Evolutionary conservation across 805 yeast species (phyloP), one percentile per base, ranked within the genome.

Genomic region (Nakazawaea anatomiae): DNA sequence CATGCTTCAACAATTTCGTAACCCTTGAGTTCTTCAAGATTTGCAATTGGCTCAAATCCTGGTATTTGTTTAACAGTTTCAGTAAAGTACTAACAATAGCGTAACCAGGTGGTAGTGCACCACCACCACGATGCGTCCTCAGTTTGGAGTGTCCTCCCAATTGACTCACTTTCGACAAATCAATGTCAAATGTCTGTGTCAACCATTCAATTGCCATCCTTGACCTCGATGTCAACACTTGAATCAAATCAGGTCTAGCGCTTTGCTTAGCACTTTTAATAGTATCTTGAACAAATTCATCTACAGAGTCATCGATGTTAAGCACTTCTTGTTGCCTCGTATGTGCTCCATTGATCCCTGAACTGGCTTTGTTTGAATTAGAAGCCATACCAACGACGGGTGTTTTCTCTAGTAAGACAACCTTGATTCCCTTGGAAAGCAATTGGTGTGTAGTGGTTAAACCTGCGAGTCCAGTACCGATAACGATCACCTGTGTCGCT

Each of bases 381-480:
- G 53, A 51, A 10, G 40, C 41, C 6, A 85, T 85, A 32, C 86
- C 86, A 35, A 77, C 59, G 31, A 68, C 67, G 11, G 63, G 64
- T 0, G 73, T 64, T 56, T 81, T 81, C 49, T 81, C 86, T 3
- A 81, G 50, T 6, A 81, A 52, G 0, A 72, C 58, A 4, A 80
- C 78, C 5, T 43, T 36, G 31, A 43, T n/a, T 7, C 53, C 53
- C 10, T 34, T 38, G 10, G 38, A 11, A 31, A 51, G 31, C 8
- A 51, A 39, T 14, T 51, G 53, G 25, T 46, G 47, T 8, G 53
- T 46, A 4, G 53, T 51, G 4, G 79, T 68, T 34, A 80, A 59
- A 1, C 85, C 85, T 4, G 85, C 84, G 35, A 80, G 58, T 1
- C 85, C 85, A 14, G 80, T 66, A 4, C 85, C 85, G 4, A 80